phyloP scores from a whole-genome alignment of 352 stramenopile species.

The Pythium guiyangense region DNA sequence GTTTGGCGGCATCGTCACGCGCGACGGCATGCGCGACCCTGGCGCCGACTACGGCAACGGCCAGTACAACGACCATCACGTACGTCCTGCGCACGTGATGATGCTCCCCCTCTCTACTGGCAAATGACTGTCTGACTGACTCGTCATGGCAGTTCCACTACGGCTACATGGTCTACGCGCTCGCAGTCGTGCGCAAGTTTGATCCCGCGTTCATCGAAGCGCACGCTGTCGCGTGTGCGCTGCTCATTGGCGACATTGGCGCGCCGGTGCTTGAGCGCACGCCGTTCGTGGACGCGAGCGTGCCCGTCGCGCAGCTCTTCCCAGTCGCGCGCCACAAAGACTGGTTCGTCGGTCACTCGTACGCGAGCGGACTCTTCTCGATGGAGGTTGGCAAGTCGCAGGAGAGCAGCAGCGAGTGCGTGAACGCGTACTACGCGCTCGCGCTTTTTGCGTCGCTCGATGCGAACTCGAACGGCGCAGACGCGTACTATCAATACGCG shows the following conservation, averaged over 20 bases:
- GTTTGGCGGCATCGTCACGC: conserved; percentile 90
- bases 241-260: conserved; percentile 70
- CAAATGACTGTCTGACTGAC: not conserved
- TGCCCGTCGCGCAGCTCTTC: conserved; percentile 61
- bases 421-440: conserved; percentile 96
- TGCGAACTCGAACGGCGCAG: no score
- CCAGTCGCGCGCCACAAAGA: conserved; percentile 92
- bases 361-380: conserved; percentile 93
- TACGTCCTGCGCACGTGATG: conserved; percentile 13
- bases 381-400: conserved; percentile 95
- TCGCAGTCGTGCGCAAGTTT: conserved; percentile 72
- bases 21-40: conserved; percentile 62
- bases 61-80: conserved; percentile 85
- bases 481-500: conserved; percentile 82
- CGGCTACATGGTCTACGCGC: conserved; percentile 89
- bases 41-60: conserved; percentile 85
- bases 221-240: conserved; percentile 43
- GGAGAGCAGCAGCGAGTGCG: conserved; percentile 93
- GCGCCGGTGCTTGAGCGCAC: conserved; percentile 41
- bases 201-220: conserved; percentile 63
- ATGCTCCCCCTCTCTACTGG: not conserved
- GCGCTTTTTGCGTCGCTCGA: conserved; percentile 83
- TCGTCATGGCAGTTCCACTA: conserved; percentile 88
- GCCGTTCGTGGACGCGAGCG: conserved; percentile 39
- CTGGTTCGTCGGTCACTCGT: conserved; percentile 96